Base-by-base conservation (phyloP, 2,329 filamentous ascomycete genomes). In the Fusarium nodosum region DNA sequence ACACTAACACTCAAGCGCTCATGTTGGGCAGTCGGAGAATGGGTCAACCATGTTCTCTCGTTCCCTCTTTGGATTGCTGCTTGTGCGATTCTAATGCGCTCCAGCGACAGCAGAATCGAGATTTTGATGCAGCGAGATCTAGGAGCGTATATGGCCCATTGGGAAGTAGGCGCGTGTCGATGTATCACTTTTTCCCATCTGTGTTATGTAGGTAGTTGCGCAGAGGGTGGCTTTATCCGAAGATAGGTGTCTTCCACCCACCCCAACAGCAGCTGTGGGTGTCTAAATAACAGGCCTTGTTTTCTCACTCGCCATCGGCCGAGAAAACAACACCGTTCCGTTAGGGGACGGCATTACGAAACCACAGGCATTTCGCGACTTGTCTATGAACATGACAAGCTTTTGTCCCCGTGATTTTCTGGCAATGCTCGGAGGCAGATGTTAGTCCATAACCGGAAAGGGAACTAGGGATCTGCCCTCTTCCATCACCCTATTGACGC, bases 311-410 rank as follows among this genome's bases (percentile, higher is more conserved):
- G 31, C 33, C 52, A 66, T 64, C 68, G 64, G 64, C 47, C 59
- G 73, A 75, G 73, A 73, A 73, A 75, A 75, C 73, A 75, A 74
- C 64, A 71, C 73, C 69, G 66, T 73, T 72, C 67, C 36, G 59
- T 68, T 55, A 33, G 54, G 54, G 58, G 54, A 48, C 38, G 61
- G 60, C 66, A 65, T 75, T 66, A 71, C 68, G 70, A 71, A 64
- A 66, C 28, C 38, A 44, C 48, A 54, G 61, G 61, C 16, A 34
- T 36, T 33, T 60, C n/a, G 42, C 53, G 58, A 65, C 67, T 56
- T 56, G 50, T 66, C 44, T 62, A 64, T 54, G 56, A 59, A 71
- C 71, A 60, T 33, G 41, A 39, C 48, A 47, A 31, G 41, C 20
- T 16, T 56, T 51, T 66, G 64, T 67, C 70, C 65, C 66, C 60